phyloP scores from a whole-genome alignment of 345 rosid genomes.

The Gossypium bickii region DNA sequence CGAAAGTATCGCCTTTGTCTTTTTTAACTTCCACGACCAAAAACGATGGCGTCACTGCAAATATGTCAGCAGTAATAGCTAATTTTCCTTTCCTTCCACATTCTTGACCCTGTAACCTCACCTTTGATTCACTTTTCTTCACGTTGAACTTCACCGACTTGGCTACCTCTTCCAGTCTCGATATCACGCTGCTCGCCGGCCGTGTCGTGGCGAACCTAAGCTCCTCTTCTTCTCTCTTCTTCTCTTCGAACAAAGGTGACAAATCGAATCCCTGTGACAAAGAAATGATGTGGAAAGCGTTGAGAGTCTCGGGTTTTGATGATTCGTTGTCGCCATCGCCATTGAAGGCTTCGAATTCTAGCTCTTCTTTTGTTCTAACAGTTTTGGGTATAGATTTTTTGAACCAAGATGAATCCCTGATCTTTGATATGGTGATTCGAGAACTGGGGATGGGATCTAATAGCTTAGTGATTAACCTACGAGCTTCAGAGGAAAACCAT shows the following conservation, averaged over 20 bases:
- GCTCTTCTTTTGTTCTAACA: slow-evolving; percentile 21
- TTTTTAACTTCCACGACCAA: slow-evolving; percentile 87
- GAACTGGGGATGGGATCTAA: slow-evolving; percentile 76
- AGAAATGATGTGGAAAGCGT: slow-evolving; percentile 87
- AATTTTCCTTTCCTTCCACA: slow-evolving; percentile 83
- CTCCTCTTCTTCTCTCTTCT: slow-evolving; percentile 75
- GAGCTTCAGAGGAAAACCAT: slow-evolving; percentile 76
- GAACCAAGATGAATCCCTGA: slow-evolving; percentile 78
- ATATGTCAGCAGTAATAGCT: slow-evolving; percentile 70
- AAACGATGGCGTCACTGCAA: slow-evolving; percentile 71
- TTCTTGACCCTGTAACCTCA: slow-evolving; percentile 71
- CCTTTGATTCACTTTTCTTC: slow-evolving; percentile 67
- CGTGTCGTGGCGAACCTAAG: slow-evolving; percentile 74
- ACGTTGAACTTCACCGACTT: slow-evolving; percentile 57
- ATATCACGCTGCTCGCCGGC: slow-evolving; percentile 81
- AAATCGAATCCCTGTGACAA: slow-evolving; percentile 83
- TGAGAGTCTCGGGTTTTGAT: slow-evolving; percentile 51
- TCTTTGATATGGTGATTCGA: slow-evolving; percentile 48
- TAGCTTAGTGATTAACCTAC: slow-evolving; percentile 66
- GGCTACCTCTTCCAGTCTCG: slow-evolving; percentile 73
- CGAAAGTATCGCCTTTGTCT: slow-evolving; percentile 84
- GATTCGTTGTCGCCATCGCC: slow-evolving; percentile 29
- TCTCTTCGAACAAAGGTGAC: slow-evolving; percentile 84
- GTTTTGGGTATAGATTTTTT: slow-evolving; percentile 42
- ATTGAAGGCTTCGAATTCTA: slow-evolving; percentile 29